These are phyloP conservation scores for Capsella rubella DNA, from an alignment of 441 rosid species.

Conservation along the genomic window DNA sequence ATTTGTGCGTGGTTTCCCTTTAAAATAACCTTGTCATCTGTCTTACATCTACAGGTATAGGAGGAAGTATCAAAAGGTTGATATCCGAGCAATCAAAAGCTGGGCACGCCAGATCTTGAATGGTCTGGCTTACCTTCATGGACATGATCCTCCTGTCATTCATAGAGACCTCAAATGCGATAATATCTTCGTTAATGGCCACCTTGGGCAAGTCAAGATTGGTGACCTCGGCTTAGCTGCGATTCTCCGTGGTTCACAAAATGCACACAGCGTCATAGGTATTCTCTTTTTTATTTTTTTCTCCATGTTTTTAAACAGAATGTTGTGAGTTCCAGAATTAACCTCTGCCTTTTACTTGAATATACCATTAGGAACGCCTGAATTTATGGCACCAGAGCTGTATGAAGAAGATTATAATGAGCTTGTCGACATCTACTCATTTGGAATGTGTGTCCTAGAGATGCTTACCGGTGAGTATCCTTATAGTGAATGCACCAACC, in stretches of 20 bases:
- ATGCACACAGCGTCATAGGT: slow-evolving; percentile 94
- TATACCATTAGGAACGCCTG: slow-evolving; percentile 62
- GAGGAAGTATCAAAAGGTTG: slow-evolving; percentile 54
- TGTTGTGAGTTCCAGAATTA: slow-evolving; percentile 2
- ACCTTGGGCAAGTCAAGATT: slow-evolving; percentile 74
- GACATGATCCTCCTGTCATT: slow-evolving; percentile 75
- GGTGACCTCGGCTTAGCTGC: slow-evolving; percentile 80
- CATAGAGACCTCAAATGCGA: slow-evolving; percentile 80
- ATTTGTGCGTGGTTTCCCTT: not conserved
- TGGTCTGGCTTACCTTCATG: slow-evolving; percentile 64
- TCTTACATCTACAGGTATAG: slow-evolving; percentile 54
- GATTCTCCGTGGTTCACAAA: slow-evolving; percentile 62
- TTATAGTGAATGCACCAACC: slow-evolving; percentile 68
- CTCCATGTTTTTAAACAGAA: not conserved
- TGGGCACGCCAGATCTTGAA: slow-evolving; percentile 75
- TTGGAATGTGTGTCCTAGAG: slow-evolving; percentile 79
- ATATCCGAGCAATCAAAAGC: slow-evolving; percentile 65
- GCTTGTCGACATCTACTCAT: slow-evolving; percentile 71
- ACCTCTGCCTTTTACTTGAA: slow-evolving; percentile 5
- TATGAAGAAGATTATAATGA: slow-evolving; percentile 74
- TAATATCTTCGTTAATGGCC: slow-evolving; percentile 80
- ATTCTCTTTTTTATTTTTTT: slow-evolving; percentile 13
- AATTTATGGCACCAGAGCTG: slow-evolving; percentile 80
- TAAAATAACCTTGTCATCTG: not conserved
- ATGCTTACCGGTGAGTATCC: slow-evolving; percentile 76